Conservation (phyloP, 768 basidiomycete species). For the Scleroderma citrinum region DNA sequence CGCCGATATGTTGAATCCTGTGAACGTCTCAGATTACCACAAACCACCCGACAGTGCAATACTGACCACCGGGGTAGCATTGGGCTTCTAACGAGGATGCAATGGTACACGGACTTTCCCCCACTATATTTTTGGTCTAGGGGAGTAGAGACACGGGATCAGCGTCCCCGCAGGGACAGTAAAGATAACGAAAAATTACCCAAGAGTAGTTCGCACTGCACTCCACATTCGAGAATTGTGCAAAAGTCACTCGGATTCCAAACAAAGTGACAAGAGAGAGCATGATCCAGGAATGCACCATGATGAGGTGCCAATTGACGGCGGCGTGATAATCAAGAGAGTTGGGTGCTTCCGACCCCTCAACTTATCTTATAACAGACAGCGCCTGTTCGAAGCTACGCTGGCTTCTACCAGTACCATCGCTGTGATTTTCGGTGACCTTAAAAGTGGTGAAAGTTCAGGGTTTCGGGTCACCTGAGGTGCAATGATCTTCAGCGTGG, state of each 20-base stretch:
- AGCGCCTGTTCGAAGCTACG: no score
- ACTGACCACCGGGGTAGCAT: slow-evolving; percentile 1
- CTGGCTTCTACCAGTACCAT: no score
- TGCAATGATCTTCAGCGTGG: no score
- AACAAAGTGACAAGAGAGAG: not conserved
- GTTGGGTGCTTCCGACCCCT: no score
- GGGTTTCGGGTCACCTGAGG: no score
- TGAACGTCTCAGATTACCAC: not conserved
- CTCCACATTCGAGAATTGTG: not conserved
- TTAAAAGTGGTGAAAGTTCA: no score
- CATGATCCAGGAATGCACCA: not conserved
- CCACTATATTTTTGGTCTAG: slow-evolving; percentile 4
- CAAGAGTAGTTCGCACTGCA: not conserved
- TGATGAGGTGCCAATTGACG: no score
- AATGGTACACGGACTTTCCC: slow-evolving; percentile 39
- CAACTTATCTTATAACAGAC: not conserved
- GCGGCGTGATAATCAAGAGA: no score
- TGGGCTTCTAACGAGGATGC: slow-evolving; percentile 31
- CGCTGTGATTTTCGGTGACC: no score
- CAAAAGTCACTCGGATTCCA: not conserved
- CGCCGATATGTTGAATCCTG: slow-evolving; percentile 4
- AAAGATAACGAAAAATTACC: not conserved
- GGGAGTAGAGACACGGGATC: no score
- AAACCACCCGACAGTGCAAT: not conserved
- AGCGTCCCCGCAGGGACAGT: no score